Base-by-base conservation (phyloP, 2,329 filamentous ascomycete genomes). In the Colletotrichum abscissum region DNA sequence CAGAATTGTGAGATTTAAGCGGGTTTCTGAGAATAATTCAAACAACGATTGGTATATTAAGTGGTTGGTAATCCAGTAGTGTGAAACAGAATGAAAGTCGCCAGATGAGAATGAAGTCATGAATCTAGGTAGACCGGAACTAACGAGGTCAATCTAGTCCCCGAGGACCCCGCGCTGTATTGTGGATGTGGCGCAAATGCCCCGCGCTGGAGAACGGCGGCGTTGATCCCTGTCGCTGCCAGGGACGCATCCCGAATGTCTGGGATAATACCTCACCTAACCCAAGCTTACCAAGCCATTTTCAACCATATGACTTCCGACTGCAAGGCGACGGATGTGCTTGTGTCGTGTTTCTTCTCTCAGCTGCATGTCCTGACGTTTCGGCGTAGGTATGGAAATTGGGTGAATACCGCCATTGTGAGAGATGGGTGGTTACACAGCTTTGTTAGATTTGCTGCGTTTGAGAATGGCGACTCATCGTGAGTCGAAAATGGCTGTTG, bases 191-290 rank as follows among this genome's bases (percentile, higher is more conserved):
- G 19, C 28, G 46, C 12, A 55, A 54, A 28, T 55, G 67, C 67
- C 67, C 67, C 67, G 63, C 67, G 55, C 66, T 67, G 54, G 55
- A 55, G 49, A 30, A 54, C 55, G 55, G 68, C 55, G 67, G 58
- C 30, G 54, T 57, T 35, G 63, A 70, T 60, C 62, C 67, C 67
- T 65, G 67, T 65, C 54, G 11, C 8, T 33, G 33, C 8, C 54
- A 38, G n/a, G 57, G 24, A 59, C 60, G 57, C 52, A 52, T 49
- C 49, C 54, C 54, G 33, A 24, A 60, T 9, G 30, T 38, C 26
- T 59, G 33, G 33, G 16, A 42, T 42, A 42, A 9, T 30, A 38
- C 42, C 42, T 49, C 19, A 49, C 42, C 42, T 49, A n/a, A 49
- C 42, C 42, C 42, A 49, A 49, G 42, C 42, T 49, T 19, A 7